Percentiles rank a stretch among this genome's conserved stretches.
Conservation (phyloP, 768 basidiomycete genomes). For the Serendipita indica region DNA sequence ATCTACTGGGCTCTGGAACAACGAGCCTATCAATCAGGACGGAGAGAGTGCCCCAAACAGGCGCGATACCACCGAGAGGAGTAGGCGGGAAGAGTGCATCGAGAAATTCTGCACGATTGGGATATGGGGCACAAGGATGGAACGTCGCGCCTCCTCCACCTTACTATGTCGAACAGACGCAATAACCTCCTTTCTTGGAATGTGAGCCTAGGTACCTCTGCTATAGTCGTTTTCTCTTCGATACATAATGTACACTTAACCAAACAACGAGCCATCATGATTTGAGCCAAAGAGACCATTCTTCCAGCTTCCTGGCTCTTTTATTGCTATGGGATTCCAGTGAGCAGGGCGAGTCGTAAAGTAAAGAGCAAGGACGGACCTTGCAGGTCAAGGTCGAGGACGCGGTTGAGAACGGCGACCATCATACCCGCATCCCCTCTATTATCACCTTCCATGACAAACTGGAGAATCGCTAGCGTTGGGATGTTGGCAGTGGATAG, state of each 20-base stretch:
- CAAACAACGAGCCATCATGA: constrained; percentile 32
- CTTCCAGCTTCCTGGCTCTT: constrained; percentile 19
- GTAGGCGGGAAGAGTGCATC: too few relatives aligned
- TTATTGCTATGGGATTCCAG: not conserved
- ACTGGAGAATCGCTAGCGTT: constrained; percentile 48
- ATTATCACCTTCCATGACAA: constrained; percentile 75
- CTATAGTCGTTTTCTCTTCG: not conserved
- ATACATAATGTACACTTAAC: not conserved
- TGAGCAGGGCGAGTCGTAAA: not conserved
- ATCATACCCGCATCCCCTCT: constrained; percentile 39
- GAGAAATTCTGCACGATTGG: too few relatives aligned
- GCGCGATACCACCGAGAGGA: too few relatives aligned
- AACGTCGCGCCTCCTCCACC: too few relatives aligned
- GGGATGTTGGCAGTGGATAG: constrained; percentile 33
- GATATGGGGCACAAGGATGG: too few relatives aligned
- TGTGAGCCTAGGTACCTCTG: not conserved
- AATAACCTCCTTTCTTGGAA: too few relatives aligned
- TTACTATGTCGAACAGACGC: too few relatives aligned
- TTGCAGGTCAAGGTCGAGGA: not conserved
- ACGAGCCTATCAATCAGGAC: too few relatives aligned
- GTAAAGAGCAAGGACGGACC: not conserved
- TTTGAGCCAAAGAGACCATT: constrained; percentile 33
- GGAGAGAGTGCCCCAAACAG: too few relatives aligned
- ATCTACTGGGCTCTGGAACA: too few relatives aligned
- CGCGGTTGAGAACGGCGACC: not conserved